Base-by-base conservation (phyloP, 495 filamentous ascomycete species). In the Penicillium coprophilum region DNA sequence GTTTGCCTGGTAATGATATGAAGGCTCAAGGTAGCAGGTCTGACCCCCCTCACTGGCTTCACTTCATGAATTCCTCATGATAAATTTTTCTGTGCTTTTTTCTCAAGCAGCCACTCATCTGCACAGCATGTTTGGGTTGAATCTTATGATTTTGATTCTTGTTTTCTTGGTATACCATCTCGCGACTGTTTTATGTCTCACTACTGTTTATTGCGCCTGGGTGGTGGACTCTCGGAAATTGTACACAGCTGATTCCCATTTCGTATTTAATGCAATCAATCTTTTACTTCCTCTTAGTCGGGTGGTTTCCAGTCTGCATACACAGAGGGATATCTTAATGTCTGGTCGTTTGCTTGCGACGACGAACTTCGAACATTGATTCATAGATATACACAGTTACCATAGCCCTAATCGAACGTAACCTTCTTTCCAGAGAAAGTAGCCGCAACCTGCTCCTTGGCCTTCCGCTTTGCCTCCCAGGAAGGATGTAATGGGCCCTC, bases 371-470 rank as follows among this genome's bases (percentile, higher is more conserved):
- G 32, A 38, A 41, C 6, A 45, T 21, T 49, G n/a, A 41, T 47
- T 41, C 23, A 51, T 21, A 44, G n/a, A 50, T 23, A 30, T 57
- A 60, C 38, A 53, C 38, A 20, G 30, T 27, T 34, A 32, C 17
- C 41, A 49, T 40, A 40, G 39, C 43, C 6, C 62, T 74, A 97
- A 72, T 96, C 91, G 77, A 98, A 98, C 0, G 83, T 82, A 48
- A 96, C 85, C 79, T 96, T 97, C 81, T 87, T 94, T 41, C 94
- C 95, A 67, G 87, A 71, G 61, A 94, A 96, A 9, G 80, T 75
- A 36, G 83, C 82, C 21, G 82, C 66, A 62, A 78, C 66, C 66
- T 78, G 67, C 72, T 92, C 90, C 72, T 97, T 97, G 15, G 85
- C 87, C 74, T 86, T 87, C 77, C 85, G 88, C 41, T 87, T 89